Conservation (phyloP, 2,329 filamentous ascomycete species). For the Phialophora verrucosa region DNA sequence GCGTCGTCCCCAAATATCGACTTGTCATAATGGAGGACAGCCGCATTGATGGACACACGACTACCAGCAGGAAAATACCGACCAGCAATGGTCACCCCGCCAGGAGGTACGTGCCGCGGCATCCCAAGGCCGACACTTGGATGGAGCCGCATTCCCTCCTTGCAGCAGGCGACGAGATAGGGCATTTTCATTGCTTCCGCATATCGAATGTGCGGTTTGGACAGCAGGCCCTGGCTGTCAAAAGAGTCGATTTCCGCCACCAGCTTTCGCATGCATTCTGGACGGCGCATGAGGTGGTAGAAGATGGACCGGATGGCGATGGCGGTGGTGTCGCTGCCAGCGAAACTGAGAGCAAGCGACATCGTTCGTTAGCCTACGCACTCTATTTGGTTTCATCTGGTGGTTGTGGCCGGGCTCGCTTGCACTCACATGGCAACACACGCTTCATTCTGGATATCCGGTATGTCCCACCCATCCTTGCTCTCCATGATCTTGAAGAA, state of each 20-base stretch:
- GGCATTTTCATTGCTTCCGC: slow-evolving; percentile 31
- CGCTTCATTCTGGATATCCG: no score
- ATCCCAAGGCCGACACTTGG: slow-evolving; percentile 40
- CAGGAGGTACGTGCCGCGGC: slow-evolving; percentile 39
- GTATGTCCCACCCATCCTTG: no score
- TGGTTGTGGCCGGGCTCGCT: no score
- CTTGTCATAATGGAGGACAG: slow-evolving; percentile 51
- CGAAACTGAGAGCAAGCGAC: slow-evolving; percentile 30
- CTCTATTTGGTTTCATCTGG: no score
- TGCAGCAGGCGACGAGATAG: slow-evolving; percentile 36
- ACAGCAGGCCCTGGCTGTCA: slow-evolving; percentile 28
- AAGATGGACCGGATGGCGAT: slow-evolving; percentile 65
- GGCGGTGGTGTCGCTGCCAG: slow-evolving; percentile 65
- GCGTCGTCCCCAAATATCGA: slow-evolving; percentile 49
- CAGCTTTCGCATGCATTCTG: slow-evolving; percentile 51
- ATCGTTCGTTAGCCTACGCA: no score
- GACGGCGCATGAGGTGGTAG: slow-evolving; percentile 56
- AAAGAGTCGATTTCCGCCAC: slow-evolving; percentile 41
- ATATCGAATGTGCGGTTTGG: slow-evolving; percentile 28
- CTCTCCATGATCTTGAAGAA: no score
- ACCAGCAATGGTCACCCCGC: slow-evolving; percentile 33
- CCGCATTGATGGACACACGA: slow-evolving; percentile 42
- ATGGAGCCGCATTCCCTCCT: slow-evolving; percentile 36
- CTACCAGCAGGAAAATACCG: slow-evolving; percentile 29
- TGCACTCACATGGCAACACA: slow-evolving; percentile 51